Conservation (phyloP, 2,329 filamentous ascomycete genomes). For the Neofusicoccum sp. region DNA sequence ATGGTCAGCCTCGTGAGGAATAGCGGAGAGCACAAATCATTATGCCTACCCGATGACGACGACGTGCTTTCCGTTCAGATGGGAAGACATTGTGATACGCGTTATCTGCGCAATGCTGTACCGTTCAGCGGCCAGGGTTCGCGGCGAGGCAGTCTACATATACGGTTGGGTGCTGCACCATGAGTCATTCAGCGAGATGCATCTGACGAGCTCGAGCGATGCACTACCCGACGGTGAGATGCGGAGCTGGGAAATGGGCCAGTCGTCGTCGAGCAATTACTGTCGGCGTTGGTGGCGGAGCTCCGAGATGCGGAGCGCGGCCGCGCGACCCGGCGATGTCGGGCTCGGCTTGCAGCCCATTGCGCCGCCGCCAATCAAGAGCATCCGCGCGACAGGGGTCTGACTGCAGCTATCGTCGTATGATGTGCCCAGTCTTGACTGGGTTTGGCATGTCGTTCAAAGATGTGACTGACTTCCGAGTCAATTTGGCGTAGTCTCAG, state of each 20-base stretch:
- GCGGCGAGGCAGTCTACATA: background rate
- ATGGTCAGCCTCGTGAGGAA: background rate
- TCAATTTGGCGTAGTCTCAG: too few relatives aligned
- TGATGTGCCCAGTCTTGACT: background rate
- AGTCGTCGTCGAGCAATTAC: background rate
- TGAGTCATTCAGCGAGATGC: background rate
- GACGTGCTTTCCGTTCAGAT: slow-evolving; percentile 11
- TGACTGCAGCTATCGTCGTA: background rate
- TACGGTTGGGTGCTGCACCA: background rate
- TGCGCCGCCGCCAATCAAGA: slow-evolving; percentile 7
- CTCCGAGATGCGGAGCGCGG: slow-evolving; percentile 15
- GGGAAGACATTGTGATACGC: background rate
- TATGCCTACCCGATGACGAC: slow-evolving; percentile 10
- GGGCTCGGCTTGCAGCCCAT: slow-evolving; percentile 6
- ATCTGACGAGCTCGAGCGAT: background rate
- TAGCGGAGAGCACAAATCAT: background rate
- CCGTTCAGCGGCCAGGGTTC: background rate
- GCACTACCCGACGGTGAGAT: background rate
- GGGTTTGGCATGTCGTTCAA: too few relatives aligned
- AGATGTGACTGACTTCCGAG: too few relatives aligned
- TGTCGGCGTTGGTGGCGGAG: background rate
- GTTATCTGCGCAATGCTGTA: background rate
- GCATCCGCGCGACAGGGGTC: background rate
- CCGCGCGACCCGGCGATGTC: slow-evolving; percentile 1
- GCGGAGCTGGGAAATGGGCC: background rate